Percentiles rank a stretch among this genome's conserved stretches.
Evolutionary conservation across 2,329 filamentous ascomycete species (phyloP).

Genomic region (Cladorrhinum sp.): DNA sequence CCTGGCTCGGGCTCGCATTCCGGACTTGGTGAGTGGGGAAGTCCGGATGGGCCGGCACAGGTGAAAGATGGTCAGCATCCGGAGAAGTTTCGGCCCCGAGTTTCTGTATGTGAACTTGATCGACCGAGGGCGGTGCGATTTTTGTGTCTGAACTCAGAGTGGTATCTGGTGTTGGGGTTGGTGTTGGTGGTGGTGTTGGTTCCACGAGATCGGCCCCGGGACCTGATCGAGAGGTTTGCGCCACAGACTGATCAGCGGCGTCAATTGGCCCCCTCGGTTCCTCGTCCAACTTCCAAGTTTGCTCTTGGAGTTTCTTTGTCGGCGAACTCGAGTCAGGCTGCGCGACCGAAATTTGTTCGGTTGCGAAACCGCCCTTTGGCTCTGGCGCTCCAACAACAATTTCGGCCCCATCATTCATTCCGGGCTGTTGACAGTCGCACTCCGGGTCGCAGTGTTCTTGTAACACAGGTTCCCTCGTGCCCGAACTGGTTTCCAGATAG

Average conservation of each 20-base stretch:
- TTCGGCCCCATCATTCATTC: neutral
- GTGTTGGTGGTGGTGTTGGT: neutral
- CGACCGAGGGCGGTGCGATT: neutral
- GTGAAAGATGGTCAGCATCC: constrained; percentile 6
- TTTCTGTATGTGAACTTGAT: neutral
- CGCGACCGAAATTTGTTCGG: neutral
- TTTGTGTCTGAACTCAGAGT: neutral
- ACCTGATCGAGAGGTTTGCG: neutral
- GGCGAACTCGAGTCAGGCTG: neutral
- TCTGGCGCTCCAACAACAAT: neutral
- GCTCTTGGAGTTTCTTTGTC: neutral
- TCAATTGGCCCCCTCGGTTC: neutral
- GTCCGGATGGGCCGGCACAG: constrained; percentile 21
- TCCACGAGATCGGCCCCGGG: constrained; percentile 3
- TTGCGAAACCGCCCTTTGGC: neutral
- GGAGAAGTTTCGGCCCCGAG: constrained; percentile 22
- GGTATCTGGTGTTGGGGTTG: neutral
- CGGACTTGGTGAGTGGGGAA: constrained; percentile 22
- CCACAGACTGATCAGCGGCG: neutral
- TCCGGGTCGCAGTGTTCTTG: constrained; percentile 13
- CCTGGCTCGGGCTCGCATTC: constrained; percentile 9
- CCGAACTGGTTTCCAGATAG: constrained; percentile 18
- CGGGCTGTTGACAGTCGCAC: constrained; percentile 13
- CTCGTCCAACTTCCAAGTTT: neutral
- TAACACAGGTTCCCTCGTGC: constrained; percentile 13